Evolutionary conservation across 2,329 filamentous ascomycete species (phyloP).

Genomic region (Cercospora berteroae): DNA sequence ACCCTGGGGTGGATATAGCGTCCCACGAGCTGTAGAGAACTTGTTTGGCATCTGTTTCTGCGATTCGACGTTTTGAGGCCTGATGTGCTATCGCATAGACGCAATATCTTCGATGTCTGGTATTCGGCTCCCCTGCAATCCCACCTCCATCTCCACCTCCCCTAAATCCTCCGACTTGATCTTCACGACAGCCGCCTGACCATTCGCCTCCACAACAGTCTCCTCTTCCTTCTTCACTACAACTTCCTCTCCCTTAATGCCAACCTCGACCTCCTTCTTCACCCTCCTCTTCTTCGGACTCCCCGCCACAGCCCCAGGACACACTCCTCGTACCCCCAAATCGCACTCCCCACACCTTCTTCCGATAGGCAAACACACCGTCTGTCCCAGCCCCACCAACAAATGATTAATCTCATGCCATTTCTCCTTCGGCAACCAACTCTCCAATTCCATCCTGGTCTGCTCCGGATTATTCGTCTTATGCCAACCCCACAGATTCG

Average conservation of each 20-base stretch:
- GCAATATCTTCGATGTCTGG: constrained; percentile 28
- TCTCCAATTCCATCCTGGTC: constrained; percentile 71
- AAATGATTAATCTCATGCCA: constrained; percentile 94
- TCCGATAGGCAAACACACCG: constrained; percentile 76
- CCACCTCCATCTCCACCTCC: constrained; percentile 23
- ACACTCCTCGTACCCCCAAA: constrained; percentile 72
- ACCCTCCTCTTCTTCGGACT: constrained; percentile 52
- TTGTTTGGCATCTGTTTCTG: too few species aligned
- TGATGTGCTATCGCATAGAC: background rate
- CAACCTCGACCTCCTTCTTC: constrained; percentile 36
- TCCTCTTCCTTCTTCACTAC: constrained; percentile 26
- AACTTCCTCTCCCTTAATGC: constrained; percentile 32
- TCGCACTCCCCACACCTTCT: constrained; percentile 82
- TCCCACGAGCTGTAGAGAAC: too few species aligned
- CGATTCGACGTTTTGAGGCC: background rate
- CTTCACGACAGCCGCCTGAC: constrained; percentile 30
- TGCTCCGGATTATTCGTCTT: constrained; percentile 78
- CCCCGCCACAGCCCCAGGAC: constrained; percentile 52
- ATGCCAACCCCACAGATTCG: constrained; percentile 92
- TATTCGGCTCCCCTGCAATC: background rate
- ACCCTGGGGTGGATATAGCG: too few species aligned
- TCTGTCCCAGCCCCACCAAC: constrained; percentile 85
- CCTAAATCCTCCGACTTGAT: constrained; percentile 32
- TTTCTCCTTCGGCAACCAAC: constrained; percentile 77
- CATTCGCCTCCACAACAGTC: constrained; percentile 33